Base-by-base conservation (phyloP, 2,329 filamentous ascomycete species). In the Corynespora cassiicola region DNA sequence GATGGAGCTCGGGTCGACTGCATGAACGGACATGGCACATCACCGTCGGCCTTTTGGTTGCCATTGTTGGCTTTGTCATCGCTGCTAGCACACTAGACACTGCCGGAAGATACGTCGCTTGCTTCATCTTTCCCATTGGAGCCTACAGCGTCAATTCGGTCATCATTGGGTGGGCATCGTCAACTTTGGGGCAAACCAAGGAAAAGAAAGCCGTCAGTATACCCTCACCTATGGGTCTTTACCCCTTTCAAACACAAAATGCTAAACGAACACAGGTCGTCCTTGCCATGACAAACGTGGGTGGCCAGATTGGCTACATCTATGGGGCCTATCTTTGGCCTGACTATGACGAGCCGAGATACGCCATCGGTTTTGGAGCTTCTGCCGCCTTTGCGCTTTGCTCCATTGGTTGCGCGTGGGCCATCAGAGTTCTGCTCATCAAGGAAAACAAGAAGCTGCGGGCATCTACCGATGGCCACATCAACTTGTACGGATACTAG, bases 11-110 rank as follows among this genome's bases (percentile, higher is more conserved):
- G 3, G 78, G 75, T 1, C 67, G 69, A 2, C 59, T 73, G 33
- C 71, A 76, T 33, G 75, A 78, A 47, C 68, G 75, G 9, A 76
- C 74, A 1, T 77, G 72, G 72, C 75, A 78, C 35, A 76, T 78
- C 27, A 75, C 74, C 0, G 56, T 39, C 4, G 71, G 73, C 2
- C 54, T 76, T 4, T 41, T 56, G 0, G 51, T 72, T 15, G 70
- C 72, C 2, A 58, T 76, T 3, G 60, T 64, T 0, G 74, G 74
- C 2, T 75, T 76, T 24, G 59, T 72, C 5, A 61, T 61, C 17
- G 54, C 58, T 12, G 58, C 58, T 5, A 54, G 49, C 24, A 61
- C 58, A 0, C 6, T 63, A 26, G 59, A 61, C 31, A 61, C 56
- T 1, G 58, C 58, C 2, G 59, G 50, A 2, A 50, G 59, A 3